Evolutionary conservation across 768 basidiomycete genomes (phyloP).

Genomic region (Mycena metata): DNA sequence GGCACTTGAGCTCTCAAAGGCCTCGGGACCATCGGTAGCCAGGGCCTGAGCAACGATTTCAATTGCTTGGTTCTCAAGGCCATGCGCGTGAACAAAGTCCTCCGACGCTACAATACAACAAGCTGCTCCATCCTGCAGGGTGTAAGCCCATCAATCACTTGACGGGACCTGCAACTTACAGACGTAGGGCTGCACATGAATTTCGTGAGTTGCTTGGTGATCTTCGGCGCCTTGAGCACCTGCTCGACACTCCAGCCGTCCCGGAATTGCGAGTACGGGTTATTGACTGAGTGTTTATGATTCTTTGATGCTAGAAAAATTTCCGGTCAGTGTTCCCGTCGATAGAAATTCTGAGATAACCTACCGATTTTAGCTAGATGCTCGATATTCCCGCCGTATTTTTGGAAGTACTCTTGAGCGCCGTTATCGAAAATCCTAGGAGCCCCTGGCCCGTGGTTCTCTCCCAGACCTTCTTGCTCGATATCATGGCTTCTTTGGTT

Average conservation of each 20-base stretch:
- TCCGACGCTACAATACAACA: slow-evolving; percentile 86
- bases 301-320: slow-evolving; percentile 77
- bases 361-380: slow-evolving; percentile 84
- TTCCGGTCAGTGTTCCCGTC: not conserved
- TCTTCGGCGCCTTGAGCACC: slow-evolving; percentile 73
- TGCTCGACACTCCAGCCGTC: slow-evolving; percentile 83
- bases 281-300: slow-evolving; percentile 84
- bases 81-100: slow-evolving; percentile 77
- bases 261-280: slow-evolving; percentile 90
- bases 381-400: slow-evolving; percentile 75
- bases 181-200: slow-evolving; percentile 92
- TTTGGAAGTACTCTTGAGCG: slow-evolving; percentile 82
- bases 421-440: slow-evolving; percentile 84
- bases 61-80: slow-evolving; percentile 88
- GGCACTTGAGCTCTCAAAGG: slow-evolving; percentile 76
- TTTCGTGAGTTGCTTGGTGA: slow-evolving; percentile 81
- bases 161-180: slow-evolving; percentile 50
- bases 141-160: not conserved
- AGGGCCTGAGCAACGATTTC: slow-evolving; percentile 80
- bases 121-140: slow-evolving; percentile 75
- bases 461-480: slow-evolving; percentile 64
- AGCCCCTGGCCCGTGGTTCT: slow-evolving; percentile 77
- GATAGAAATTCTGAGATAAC: not conserved
- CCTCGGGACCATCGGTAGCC: slow-evolving; percentile 72
- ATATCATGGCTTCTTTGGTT: slow-evolving; percentile 58